These are phyloP conservation scores for Phytophthora ohioensis DNA, from an alignment of 352 stramenopile genomes.

Conservation along the genomic window DNA sequence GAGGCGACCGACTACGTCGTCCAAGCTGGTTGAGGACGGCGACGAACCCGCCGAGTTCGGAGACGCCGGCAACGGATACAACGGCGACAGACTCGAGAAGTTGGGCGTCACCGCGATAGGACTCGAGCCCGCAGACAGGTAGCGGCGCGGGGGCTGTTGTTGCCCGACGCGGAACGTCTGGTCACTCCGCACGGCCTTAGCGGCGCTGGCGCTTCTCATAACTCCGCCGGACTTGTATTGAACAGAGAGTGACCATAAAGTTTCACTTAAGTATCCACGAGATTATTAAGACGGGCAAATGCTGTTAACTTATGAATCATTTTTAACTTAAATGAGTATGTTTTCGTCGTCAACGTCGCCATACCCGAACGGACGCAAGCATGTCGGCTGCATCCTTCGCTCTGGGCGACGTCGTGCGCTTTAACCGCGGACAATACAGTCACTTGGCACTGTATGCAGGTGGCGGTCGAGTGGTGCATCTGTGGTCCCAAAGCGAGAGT, in stretches of 20 bases:
- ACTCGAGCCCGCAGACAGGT: conserved; percentile 51
- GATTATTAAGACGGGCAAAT: too few relatives aligned
- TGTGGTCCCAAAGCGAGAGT: conserved; percentile 58
- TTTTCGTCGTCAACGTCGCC: neutral
- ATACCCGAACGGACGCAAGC: conserved; percentile 20
- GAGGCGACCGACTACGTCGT: conserved; percentile 57
- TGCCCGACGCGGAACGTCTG: conserved; percentile 26
- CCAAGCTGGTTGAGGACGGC: conserved; percentile 33
- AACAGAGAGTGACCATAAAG: neutral
- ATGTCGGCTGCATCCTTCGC: conserved; percentile 31
- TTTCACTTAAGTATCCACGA: neutral
- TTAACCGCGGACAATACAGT: conserved; percentile 68
- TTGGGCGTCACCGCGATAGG: conserved; percentile 55
- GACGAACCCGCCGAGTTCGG: conserved; percentile 33
- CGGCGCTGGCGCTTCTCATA: conserved; percentile 14
- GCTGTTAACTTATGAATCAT: neutral
- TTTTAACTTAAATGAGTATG: conserved; percentile 1
- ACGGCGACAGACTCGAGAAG: conserved; percentile 51
- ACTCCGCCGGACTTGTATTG: neutral
- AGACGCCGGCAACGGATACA: conserved; percentile 48
- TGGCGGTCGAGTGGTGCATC: conserved; percentile 59
- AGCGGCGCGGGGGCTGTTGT: conserved; percentile 32
- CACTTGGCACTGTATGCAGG: conserved; percentile 69
- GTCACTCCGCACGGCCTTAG: conserved; percentile 34
- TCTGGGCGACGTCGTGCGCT: conserved; percentile 67